Conservation (phyloP, 805 yeast species). For the Torulaspora quercuum region DNA sequence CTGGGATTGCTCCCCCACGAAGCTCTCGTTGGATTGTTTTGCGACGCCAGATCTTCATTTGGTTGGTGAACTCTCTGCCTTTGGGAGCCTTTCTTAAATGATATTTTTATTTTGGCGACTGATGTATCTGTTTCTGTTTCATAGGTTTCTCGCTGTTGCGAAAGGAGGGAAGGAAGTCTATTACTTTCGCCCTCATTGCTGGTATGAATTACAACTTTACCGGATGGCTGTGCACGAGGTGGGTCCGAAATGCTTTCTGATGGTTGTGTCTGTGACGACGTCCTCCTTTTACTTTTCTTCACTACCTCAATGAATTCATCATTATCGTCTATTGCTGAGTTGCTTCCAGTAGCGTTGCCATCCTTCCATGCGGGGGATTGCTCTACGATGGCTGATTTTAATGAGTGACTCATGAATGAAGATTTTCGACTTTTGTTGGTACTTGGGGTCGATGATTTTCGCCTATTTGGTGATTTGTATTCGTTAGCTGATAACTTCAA, state of each 20-base stretch:
- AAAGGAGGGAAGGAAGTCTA: constrained; percentile 18
- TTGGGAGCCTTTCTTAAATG: constrained; percentile 31
- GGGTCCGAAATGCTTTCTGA: background rate
- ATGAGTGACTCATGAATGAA: constrained; percentile 3
- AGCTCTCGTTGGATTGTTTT: constrained; percentile 12
- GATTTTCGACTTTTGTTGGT: constrained; percentile 7
- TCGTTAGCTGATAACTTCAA: constrained; percentile 14
- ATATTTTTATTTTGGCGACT: constrained; percentile 15
- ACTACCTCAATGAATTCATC: constrained; percentile 24
- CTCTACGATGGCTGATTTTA: constrained; percentile 2
- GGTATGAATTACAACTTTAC: constrained; percentile 23
- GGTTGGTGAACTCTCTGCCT: constrained; percentile 26
- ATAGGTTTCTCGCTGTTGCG: background rate
- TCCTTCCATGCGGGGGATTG: constrained; percentile 5
- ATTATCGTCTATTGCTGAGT: constrained; percentile 16
- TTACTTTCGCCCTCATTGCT: constrained; percentile 4
- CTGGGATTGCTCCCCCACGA: constrained; percentile 27
- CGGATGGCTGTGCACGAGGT: constrained; percentile 2
- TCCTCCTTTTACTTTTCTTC: constrained; percentile 19
- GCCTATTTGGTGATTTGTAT: constrained; percentile 7
- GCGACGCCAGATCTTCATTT: constrained; percentile 3
- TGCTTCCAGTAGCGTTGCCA: constrained; percentile 4
- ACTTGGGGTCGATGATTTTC: constrained; percentile 12
- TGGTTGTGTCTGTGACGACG: constrained; percentile 6
- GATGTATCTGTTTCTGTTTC: constrained; percentile 1